These are phyloP conservation scores for Exserohilum rostratum DNA, from an alignment of 2,329 filamentous ascomycete species.

Conservation along the genomic window DNA sequence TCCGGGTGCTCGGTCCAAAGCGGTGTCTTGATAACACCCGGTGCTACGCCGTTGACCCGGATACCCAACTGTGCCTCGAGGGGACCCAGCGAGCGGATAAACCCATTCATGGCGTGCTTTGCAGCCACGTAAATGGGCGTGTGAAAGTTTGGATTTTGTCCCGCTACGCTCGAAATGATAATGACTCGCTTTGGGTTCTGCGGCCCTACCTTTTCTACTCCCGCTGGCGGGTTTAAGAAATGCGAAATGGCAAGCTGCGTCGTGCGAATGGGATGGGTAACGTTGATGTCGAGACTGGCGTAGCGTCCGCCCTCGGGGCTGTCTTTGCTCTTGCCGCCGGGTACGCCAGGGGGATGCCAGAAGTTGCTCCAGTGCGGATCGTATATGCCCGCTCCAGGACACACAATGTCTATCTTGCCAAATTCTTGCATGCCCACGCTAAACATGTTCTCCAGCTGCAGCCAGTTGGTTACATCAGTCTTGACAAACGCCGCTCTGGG, in stretches of 20 bases:
- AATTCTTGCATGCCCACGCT: slow-evolving; percentile 36
- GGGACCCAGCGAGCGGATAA: slow-evolving; percentile 57
- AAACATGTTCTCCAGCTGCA: slow-evolving; percentile 44
- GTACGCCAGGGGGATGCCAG: slow-evolving; percentile 54
- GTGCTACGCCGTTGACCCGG: slow-evolving; percentile 65
- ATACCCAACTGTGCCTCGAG: slow-evolving; percentile 60
- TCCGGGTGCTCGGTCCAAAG: slow-evolving; percentile 67
- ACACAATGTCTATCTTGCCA: slow-evolving; percentile 53
- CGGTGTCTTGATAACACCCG: slow-evolving; percentile 66
- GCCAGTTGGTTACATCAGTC: slow-evolving; percentile 52
- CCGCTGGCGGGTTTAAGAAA: slow-evolving; percentile 48
- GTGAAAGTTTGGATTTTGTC: slow-evolving; percentile 41
- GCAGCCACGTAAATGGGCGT: slow-evolving; percentile 54
- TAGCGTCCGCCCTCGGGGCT: slow-evolving; percentile 32
- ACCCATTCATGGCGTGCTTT: slow-evolving; percentile 56
- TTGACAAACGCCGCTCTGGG: slow-evolving; percentile 52
- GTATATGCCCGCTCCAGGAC: slow-evolving; percentile 57
- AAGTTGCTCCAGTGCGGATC: slow-evolving; percentile 57
- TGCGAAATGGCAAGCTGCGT: slow-evolving; percentile 56
- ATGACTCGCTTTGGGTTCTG: slow-evolving; percentile 55
- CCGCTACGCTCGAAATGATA: slow-evolving; percentile 54
- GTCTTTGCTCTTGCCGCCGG: slow-evolving; percentile 41
- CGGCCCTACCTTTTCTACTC: slow-evolving; percentile 38
- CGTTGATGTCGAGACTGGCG: slow-evolving; percentile 53
- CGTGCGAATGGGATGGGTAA: slow-evolving; percentile 55